Evolutionary conservation across 192 early-diverging fungal species (phyloP).

Genomic region (Mortierella claussenii): DNA sequence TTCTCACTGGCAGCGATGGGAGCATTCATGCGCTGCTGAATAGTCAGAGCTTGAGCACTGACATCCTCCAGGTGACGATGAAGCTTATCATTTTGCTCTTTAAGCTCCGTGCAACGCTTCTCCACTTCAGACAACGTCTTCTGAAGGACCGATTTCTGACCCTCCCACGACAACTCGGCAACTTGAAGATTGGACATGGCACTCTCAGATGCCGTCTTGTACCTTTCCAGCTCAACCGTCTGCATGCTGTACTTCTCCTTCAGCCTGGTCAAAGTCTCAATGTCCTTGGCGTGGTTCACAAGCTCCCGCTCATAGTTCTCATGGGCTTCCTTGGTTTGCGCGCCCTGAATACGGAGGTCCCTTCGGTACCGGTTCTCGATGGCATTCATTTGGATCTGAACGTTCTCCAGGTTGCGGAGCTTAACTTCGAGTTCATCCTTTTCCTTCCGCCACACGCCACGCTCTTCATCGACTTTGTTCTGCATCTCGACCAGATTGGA

Average conservation of each 20-base stretch:
- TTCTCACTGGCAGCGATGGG: slow-evolving; percentile 16
- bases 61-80: slow-evolving; percentile 77
- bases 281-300: slow-evolving; percentile 67
- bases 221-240: slow-evolving; percentile 43
- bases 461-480: slow-evolving; percentile 57
- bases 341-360: slow-evolving; percentile 65
- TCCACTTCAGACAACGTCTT: slow-evolving; percentile 56
- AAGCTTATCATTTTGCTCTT: slow-evolving; percentile 77
- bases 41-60: slow-evolving; percentile 55
- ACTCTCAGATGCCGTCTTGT: slow-evolving; percentile 40
- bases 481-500: slow-evolving; percentile 55
- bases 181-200: slow-evolving; percentile 60
- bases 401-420: slow-evolving; percentile 36
- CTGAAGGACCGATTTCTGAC: slow-evolving; percentile 45
- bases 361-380: slow-evolving; percentile 56
- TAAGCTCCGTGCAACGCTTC: slow-evolving; percentile 64
- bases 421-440: slow-evolving; percentile 39
- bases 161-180: slow-evolving; percentile 60
- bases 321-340: slow-evolving; percentile 61
- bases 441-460: slow-evolving; percentile 51
- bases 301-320: slow-evolving; percentile 79
- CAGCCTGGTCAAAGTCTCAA: slow-evolving; percentile 56
- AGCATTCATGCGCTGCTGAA: slow-evolving; percentile 45
- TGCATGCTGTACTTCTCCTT: slow-evolving; percentile 21
- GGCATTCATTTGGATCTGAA: slow-evolving; percentile 43